Evolutionary conservation across 1,139 yeast genomes (phyloP).

Genomic region (Suhomyces anneliseae): DNA sequence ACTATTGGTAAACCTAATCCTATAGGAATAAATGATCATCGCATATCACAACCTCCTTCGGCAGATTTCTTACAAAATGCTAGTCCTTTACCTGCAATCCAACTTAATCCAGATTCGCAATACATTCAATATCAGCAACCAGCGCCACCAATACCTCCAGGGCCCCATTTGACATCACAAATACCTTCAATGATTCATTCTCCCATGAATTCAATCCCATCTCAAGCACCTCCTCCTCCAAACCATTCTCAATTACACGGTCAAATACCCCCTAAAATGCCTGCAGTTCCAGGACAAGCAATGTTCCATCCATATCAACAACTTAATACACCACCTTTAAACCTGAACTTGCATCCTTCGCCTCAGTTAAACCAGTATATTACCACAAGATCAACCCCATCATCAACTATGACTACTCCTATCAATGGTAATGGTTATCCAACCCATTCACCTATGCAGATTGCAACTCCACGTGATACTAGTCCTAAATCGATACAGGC

Average conservation of each 20-base stretch:
- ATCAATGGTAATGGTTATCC: neutral
- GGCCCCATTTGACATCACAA: neutral
- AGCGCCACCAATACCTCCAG: neutral
- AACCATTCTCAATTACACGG: neutral
- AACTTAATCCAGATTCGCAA: neutral
- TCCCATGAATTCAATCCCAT: neutral
- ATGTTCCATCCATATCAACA: neutral
- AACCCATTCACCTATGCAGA: neutral
- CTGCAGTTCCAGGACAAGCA: neutral
- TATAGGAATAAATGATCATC: neutral
- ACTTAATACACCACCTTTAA: neutral
- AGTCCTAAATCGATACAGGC: neutral
- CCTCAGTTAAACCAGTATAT: neutral
- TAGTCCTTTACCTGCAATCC: neutral
- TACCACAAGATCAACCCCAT: neutral
- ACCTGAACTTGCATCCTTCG: neutral
- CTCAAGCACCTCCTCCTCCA: neutral
- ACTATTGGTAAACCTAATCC: neutral
- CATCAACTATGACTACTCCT: conserved; percentile 1
- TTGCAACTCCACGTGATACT: neutral
- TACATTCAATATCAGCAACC: neutral
- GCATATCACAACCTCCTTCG: neutral
- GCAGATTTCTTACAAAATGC: neutral
- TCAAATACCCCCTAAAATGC: neutral
- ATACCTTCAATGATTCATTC: neutral